These are phyloP conservation scores for Kitagawia praeruptora DNA, from an alignment of 129 eudicot genomes.

Conservation along the genomic window DNA sequence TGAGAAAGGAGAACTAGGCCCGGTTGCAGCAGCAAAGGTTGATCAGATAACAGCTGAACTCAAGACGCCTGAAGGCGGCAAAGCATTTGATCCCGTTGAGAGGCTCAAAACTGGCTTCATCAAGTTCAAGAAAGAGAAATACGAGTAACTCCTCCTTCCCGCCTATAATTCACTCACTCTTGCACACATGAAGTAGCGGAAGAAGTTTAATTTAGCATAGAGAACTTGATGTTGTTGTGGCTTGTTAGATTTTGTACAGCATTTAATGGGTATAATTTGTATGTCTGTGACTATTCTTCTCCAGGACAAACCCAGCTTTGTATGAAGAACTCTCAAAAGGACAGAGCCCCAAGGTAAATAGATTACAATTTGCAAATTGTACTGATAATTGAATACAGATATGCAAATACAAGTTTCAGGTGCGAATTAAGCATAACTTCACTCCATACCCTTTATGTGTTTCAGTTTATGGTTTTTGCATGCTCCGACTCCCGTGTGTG, in stretches of 20 bases:
- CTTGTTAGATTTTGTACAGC: background rate
- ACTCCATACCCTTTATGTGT: background rate
- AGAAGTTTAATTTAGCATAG: too few species aligned
- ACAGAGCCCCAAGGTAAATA: constrained; percentile 85
- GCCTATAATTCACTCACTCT: background rate
- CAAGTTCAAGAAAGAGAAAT: constrained; percentile 79
- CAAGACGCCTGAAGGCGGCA: constrained; percentile 27
- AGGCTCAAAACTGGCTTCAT: constrained; percentile 71
- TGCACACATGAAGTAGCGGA: background rate
- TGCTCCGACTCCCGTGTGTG: constrained; percentile 99
- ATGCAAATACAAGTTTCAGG: background rate
- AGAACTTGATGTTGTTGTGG: background rate
- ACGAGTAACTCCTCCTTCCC: constrained; percentile 26
- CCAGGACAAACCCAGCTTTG: constrained; percentile 76
- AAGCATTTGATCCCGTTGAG: constrained; percentile 55
- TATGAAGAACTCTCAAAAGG: constrained; percentile 79
- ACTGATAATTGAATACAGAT: background rate
- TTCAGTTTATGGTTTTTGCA: constrained; percentile 89
- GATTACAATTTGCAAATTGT: too few species aligned
- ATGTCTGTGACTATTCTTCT: constrained; percentile 6
- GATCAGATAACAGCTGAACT: constrained; percentile 63
- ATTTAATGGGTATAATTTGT: background rate
- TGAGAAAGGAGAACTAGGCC: constrained; percentile 74
- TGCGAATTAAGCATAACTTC: background rate
- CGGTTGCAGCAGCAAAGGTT: constrained; percentile 68